phyloP scores from a whole-genome alignment of 164 flowering plant genomes.

The Piper longum region DNA sequence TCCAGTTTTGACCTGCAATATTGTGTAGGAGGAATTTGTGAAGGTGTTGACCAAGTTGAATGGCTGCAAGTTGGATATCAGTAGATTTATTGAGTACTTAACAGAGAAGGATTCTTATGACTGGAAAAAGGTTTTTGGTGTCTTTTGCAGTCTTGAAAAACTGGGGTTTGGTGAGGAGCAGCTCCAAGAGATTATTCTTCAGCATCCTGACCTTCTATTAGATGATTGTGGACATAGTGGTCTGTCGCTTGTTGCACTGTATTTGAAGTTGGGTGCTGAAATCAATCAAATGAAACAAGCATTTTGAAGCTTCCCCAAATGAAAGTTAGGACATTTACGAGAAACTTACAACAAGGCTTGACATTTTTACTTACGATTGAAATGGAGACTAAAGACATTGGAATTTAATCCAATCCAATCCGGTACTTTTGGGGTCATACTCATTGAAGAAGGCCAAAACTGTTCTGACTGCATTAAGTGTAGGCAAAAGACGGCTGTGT shows the following conservation, averaged over 20 bases:
- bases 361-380: conserved; percentile 32
- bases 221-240: conserved; percentile 33
- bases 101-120: conserved; percentile 20
- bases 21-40: conserved; percentile 11
- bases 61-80: conserved; percentile 21
- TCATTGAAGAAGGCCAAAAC: conserved; percentile 27
- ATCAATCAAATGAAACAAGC: conserved; percentile 17
- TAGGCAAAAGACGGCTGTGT: conserved; percentile 31
- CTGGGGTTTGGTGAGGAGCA: conserved; percentile 29
- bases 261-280: conserved; percentile 35
- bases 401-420: conserved; percentile 21
- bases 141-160: conserved; percentile 22
- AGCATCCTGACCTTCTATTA: conserved; percentile 34
- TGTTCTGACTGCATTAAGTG: conserved; percentile 23
- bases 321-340: conserved; percentile 20
- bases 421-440: conserved; percentile 33
- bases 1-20: conserved; percentile 28
- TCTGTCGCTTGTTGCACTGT: conserved; percentile 23
- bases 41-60: conserved; percentile 25
- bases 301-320: conserved; percentile 34
- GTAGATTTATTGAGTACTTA: conserved; percentile 31
- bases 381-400: conserved; percentile 37
- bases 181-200: conserved; percentile 19
- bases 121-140: conserved; percentile 34
- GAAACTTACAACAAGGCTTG: conserved; percentile 30